Base-by-base conservation (phyloP, 139 green algal genomes). In the Chlamydomonas eustigma region DNA sequence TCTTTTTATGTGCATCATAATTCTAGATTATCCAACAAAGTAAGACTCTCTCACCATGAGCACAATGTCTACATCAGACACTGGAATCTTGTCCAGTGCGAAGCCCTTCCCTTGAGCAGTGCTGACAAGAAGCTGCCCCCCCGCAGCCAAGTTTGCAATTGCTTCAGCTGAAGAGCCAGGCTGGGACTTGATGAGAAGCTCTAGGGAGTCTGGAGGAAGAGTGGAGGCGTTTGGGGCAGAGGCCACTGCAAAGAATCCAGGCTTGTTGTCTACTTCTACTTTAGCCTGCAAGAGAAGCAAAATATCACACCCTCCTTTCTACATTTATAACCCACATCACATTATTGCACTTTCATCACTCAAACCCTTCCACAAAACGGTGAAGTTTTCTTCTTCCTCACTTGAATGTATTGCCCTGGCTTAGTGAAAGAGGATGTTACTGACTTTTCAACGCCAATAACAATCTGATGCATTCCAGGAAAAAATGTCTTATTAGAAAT, bases 221-320 rank as follows among this genome's bases (percentile, higher is more conserved):
- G 64, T 51, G n/a, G n/a, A n/a, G n/a, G 44, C 44, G 36, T 89
- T 81, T 35, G 92, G 94, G 0, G 89, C 39, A 0, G 91, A 97
- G 1, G 94, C 91, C 69, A 98, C 96, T 32, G 94, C 94, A 65
- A 97, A 94, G 83, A 96, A 81, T 65, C 91, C 88, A 24, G 93
- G 73, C 85, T 97, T 96, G 76, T 75, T 81, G 35, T 95, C 92
- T 37, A 77, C 81, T 0, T 74, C 78, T 58, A 80, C 68, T 51
- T 91, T 91, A 39, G 88, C 64, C 83, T 91, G 78, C 37, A 12
- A 58, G 44, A 18, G 12, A 18, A 58, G 44, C 44, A 58, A 18
- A 58, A 18, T 12, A 58, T 58, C 44, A 58, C 12, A 58, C n/a
- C n/a, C n/a, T n/a, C n/a, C n/a, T n/a, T n/a, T n/a, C n/a, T n/a